Evolutionary conservation across 805 yeast species (phyloP), one percentile per base, ranked within the genome.

Genomic region (Ogataea ganodermae): DNA sequence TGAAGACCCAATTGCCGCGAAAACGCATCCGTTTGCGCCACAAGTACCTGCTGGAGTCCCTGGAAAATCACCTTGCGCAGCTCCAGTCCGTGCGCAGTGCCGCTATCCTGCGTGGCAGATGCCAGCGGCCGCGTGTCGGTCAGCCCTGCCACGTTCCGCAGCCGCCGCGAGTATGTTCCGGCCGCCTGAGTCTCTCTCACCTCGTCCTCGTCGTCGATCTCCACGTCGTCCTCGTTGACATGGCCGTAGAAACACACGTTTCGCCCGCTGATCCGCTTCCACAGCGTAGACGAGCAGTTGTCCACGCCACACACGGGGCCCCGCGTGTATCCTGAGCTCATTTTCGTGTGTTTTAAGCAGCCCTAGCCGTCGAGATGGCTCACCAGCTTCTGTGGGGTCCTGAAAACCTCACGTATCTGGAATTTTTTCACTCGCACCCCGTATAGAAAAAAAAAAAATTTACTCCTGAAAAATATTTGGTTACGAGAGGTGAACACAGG

Each of bases 161-260:
- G 60, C 47, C 88, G 70, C 58, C 79, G 73, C 4, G 89, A 81
- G 10, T 72, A 69, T 10, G 74, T 74, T 27, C 64, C 66, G 49
- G 78, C 87, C 18, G 81, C 86, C 40, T 84, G 92, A 51, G 83
- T 86, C 37, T 63, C 69, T 24, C 66, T 65, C 28, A 78, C 85
- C 50, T 83, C 92, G n/a, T 84, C 90, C 39, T 89, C 96, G 58
- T 89, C 92, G 52, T 86, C 87, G 52, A 81, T 74, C 62, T 89
- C 96, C 22, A 86, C 61, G 52, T 83, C 86, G 28, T 91, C 90
- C 53, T 84, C 92, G 66, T 80, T 79, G 17, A 91, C 90, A 67
- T 92, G 99, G 4, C 98, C 98, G 60, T 79, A 85, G 58, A 87
- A 92, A 63, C 99, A 92, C 9, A 91, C 84, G 47, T 83, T 76